Evolutionary conservation across 768 basidiomycete genomes (phyloP).

Genomic region (Mycena sanguinolenta): DNA sequence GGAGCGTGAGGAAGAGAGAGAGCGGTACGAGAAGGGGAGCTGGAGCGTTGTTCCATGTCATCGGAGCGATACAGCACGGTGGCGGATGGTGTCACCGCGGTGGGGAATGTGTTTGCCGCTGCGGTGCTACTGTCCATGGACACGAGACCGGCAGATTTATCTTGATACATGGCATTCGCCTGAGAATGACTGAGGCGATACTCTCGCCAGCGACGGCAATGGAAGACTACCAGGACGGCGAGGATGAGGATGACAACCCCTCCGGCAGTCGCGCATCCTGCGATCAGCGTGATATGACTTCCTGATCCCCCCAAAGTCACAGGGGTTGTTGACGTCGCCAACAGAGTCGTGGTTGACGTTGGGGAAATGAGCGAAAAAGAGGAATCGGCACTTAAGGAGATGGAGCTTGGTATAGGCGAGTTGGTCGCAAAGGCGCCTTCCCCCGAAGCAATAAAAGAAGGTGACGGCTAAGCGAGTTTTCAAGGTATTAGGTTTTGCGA

Average conservation of each 20-base stretch:
- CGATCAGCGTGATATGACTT: conserved; percentile 37
- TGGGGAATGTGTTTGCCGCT: conserved; percentile 6
- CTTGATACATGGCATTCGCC: conserved; percentile 20
- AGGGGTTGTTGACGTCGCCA: conserved; percentile 18
- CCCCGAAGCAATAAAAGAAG: conserved; percentile 46
- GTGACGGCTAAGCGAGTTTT: conserved; percentile 39
- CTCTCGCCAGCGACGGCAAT: conserved; percentile 20
- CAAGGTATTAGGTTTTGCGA: neutral
- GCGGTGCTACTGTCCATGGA: conserved; percentile 1
- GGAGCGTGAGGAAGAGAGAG: conserved; percentile 26
- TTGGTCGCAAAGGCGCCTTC: conserved; percentile 51
- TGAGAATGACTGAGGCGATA: conserved; percentile 25
- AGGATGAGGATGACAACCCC: conserved; percentile 30
- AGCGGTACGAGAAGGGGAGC: neutral
- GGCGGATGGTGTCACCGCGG: neutral
- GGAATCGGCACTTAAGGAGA: conserved; percentile 8
- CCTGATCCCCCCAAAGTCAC: neutral
- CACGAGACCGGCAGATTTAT: neutral
- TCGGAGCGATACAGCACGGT: neutral
- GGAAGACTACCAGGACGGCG: conserved; percentile 21
- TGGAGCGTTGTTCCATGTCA: neutral
- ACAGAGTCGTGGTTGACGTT: conserved; percentile 3
- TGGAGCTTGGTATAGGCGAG: conserved; percentile 33
- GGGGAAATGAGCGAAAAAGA: neutral
- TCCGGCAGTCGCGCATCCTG: conserved; percentile 41